A percentile compares a stretch with the other conserved stretches of the same genome.
These are phyloP conservation scores for Terana coerulea DNA, from an alignment of 768 basidiomycete genomes.

Conservation along the genomic window DNA sequence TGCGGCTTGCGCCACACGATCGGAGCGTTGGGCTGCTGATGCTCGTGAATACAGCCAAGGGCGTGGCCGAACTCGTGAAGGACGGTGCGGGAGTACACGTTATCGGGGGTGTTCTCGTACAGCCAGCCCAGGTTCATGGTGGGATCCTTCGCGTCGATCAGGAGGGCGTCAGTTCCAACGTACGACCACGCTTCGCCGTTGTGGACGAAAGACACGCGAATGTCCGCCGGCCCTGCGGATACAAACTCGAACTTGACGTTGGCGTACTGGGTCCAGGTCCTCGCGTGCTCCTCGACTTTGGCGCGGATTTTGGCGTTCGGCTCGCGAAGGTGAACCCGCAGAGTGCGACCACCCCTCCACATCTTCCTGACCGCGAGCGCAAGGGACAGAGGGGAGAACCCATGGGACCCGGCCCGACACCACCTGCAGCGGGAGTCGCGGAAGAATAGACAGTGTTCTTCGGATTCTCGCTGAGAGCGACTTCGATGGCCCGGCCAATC, in stretches of 20 bases:
- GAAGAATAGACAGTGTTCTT: too few relatives aligned
- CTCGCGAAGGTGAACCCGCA: not conserved
- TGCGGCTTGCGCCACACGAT: not conserved
- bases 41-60: constrained; percentile 10
- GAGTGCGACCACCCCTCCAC: not conserved
- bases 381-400: not conserved
- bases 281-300: constrained; percentile 1
- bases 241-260: constrained; percentile 1
- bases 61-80: constrained; percentile 11
- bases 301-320: not conserved
- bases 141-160: not conserved
- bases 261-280: not conserved
- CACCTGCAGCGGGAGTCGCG: too few relatives aligned
- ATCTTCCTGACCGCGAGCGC: not conserved
- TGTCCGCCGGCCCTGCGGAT: not conserved
- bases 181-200: not conserved
- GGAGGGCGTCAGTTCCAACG: not conserved
- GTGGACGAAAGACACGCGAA: constrained; percentile 3
- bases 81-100: not conserved
- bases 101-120: not conserved
- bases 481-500: too few relatives aligned
- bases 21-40: not conserved
- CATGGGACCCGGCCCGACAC: not conserved
- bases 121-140: constrained; percentile 11
- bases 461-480: too few relatives aligned